A percentile compares a stretch with the other conserved stretches of the same genome.
Evolutionary conservation across 2,329 filamentous ascomycete species (phyloP).

Genomic region (Fusarium floridanum): DNA sequence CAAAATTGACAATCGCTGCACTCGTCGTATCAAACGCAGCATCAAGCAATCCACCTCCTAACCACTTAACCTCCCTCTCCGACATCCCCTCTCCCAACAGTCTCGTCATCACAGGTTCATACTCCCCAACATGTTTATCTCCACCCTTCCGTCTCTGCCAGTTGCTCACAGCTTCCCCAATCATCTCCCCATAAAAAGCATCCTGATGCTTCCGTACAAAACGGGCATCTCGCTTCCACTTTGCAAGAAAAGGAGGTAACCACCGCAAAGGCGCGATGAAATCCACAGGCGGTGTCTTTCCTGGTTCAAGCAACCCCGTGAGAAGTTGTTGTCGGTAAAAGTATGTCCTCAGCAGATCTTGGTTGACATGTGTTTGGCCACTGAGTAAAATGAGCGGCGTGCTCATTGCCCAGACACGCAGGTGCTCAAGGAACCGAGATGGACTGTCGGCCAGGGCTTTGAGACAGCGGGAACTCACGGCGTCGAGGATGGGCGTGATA

Average conservation of each 20-base stretch:
- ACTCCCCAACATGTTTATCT: constrained; percentile 11
- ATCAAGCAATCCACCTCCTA: constrained; percentile 38
- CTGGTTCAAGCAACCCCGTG: constrained; percentile 43
- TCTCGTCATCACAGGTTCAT: constrained; percentile 30
- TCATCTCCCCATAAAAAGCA: constrained; percentile 33
- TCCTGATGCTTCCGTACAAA: constrained; percentile 41
- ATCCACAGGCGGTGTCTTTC: constrained; percentile 45
- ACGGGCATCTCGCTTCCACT: constrained; percentile 39
- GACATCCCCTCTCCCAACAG: constrained; percentile 35
- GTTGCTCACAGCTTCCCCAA: constrained; percentile 8
- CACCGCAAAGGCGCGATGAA: constrained; percentile 40
- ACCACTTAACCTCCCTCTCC: constrained; percentile 38
- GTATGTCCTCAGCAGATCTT: constrained; percentile 28
- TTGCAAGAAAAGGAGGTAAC: constrained; percentile 34
- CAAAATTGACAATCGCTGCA: constrained; percentile 31
- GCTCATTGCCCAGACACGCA: constrained; percentile 42
- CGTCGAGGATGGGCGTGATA: constrained; percentile 34
- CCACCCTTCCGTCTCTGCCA: constrained; percentile 10
- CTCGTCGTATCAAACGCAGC: constrained; percentile 45
- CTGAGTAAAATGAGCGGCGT: constrained; percentile 44
- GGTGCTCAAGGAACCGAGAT: constrained; percentile 22
- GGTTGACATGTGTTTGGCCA: constrained; percentile 35
- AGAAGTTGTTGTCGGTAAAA: constrained; percentile 42
- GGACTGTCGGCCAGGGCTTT: constrained; percentile 33
- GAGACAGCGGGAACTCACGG: constrained; percentile 37